Percentiles rank a stretch among this genome's conserved stretches.
phyloP scores from a whole-genome alignment of 148 eudicot genomes.

The Rhododendron henanense region DNA sequence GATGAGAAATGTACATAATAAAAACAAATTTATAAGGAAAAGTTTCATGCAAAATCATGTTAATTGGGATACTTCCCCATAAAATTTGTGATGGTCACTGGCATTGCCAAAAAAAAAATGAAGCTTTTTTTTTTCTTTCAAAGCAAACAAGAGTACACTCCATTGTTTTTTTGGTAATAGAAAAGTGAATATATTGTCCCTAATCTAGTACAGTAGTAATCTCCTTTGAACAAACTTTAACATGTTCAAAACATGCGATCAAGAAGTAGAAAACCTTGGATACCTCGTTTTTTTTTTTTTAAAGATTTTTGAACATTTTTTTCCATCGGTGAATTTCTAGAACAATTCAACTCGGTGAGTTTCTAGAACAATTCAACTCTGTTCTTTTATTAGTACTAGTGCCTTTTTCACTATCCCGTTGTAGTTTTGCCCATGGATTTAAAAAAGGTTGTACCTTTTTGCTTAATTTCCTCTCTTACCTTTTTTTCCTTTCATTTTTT shows the following conservation, averaged over 20 bases:
- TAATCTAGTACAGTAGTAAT: too few relatives aligned
- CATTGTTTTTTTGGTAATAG: neutral
- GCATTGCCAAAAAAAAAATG: too few relatives aligned
- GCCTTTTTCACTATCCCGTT: neutral
- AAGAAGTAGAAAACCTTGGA: neutral
- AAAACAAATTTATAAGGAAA: too few relatives aligned
- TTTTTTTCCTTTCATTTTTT: neutral
- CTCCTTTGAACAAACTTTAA: neutral
- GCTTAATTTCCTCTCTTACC: neutral
- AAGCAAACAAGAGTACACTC: neutral
- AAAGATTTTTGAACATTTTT: too few relatives aligned
- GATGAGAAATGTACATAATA: too few relatives aligned
- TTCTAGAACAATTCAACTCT: neutral
- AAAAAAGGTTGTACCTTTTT: too few relatives aligned
- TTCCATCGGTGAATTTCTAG: neutral
- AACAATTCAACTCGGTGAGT: neutral
- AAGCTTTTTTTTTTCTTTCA: too few relatives aligned
- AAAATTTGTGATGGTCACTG: too few relatives aligned
- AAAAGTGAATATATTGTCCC: too few relatives aligned
- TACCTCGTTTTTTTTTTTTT: too few relatives aligned
- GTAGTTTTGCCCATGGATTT: neutral
- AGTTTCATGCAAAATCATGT: too few relatives aligned
- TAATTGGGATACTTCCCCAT: too few relatives aligned
- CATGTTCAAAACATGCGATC: neutral
- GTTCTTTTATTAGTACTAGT: neutral